Evolutionary conservation across 2,329 filamentous ascomycete genomes (phyloP).

Genomic region (Fusarium haematococcum): DNA sequence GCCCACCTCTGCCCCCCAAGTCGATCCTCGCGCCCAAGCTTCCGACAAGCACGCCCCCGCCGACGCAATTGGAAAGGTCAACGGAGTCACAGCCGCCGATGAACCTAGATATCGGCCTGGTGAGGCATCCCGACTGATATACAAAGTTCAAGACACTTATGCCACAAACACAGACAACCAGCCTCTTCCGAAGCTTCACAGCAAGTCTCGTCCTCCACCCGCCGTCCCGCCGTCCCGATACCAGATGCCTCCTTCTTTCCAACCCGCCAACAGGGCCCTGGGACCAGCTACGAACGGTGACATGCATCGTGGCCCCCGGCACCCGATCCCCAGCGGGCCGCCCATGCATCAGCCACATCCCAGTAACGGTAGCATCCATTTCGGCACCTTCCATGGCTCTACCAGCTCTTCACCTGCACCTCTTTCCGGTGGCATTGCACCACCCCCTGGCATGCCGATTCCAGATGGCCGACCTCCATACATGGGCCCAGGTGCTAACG

Average conservation of each 20-base stretch:
- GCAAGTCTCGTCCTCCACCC: constrained; percentile 46
- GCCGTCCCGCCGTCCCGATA: constrained; percentile 52
- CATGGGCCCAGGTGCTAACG: constrained; percentile 49
- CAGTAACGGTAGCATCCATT: constrained; percentile 68
- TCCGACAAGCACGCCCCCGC: constrained; percentile 9
- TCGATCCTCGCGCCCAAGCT: constrained; percentile 17
- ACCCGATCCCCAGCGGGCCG: constrained; percentile 49
- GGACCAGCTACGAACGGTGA: constrained; percentile 50
- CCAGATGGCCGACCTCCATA: constrained; percentile 50
- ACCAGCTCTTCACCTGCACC: constrained; percentile 69
- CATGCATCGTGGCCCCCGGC: constrained; percentile 47
- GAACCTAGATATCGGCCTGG: constrained; percentile 32
- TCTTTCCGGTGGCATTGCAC: constrained; percentile 60
- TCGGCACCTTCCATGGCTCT: constrained; percentile 66
- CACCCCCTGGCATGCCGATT: constrained; percentile 59
- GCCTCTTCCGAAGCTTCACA: constrained; percentile 23
- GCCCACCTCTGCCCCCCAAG: constrained; percentile 34
- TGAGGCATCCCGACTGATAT: constrained; percentile 16
- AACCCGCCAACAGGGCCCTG: constrained; percentile 50
- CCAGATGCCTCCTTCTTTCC: constrained; percentile 59
- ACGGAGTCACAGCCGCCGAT: constrained; percentile 26
- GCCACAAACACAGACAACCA: constrained; percentile 26
- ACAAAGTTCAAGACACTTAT: constrained; percentile 16
- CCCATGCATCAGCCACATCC: constrained; percentile 63
- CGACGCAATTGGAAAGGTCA: constrained; percentile 25